Evolutionary conservation across 176 grass and related monocot genomes (phyloP), one percentile per base, ranked within the genome.

Genomic region (Alopecurus myosuroides): DNA sequence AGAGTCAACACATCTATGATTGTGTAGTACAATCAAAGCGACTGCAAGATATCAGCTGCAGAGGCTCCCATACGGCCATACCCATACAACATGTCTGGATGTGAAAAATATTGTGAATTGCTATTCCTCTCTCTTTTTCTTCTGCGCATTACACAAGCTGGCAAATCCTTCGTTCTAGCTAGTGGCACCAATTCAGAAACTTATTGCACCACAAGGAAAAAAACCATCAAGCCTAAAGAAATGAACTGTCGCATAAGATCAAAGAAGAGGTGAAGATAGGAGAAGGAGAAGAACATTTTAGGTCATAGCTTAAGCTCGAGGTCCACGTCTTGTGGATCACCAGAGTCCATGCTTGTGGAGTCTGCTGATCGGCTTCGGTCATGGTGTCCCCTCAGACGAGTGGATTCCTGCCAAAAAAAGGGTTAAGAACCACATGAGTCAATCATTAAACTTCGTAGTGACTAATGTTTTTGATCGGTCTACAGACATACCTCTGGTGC

Each of bases 291-390:
- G 46, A 74, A 12, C 75, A 65, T 17, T 74, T 67, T 35, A 62
- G 63, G 80, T 94, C 87, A 94, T 89, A 94, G 90, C 81, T 92
- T 94, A 50, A 94, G 93, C 60, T 94, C 93, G 56, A 94, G 90
- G 77, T 94, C 93, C 58, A 94, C 75, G 34, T 94, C 90, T 77
- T 94, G 90, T 41, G 90, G 88, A 64, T 90, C 82, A 2, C 86
- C 85, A 4, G 85, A 90, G 58, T 92, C 90, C 78, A 82, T 84
- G 77, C 81, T 92, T 25, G 53, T 85, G 3, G 90, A 92, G 81
- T 92, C 90, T 50, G 85, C 76, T 5, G 85, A 94, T 29, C 53
- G 88, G 80, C 87, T 94, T 87, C 90, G 58, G 57, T 85, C 77
- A 83, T 90, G 87, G n/a, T 88, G 74, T 20, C 81, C 76, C 70